Evolutionary conservation across 164 flowering plant species (phyloP), one percentile per base, ranked within the genome.

Genomic region (Santalum album): DNA sequence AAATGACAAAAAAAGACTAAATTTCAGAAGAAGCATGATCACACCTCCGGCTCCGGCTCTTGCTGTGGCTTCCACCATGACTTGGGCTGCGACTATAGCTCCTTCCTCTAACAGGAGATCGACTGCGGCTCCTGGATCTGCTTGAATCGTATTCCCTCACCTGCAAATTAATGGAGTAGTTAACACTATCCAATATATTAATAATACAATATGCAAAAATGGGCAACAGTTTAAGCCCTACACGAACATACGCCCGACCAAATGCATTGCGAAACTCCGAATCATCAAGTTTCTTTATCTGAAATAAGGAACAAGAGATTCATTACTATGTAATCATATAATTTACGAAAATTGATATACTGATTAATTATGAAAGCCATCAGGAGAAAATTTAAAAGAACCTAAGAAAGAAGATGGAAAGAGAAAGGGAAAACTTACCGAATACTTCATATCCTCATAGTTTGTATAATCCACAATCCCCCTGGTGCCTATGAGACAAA

Each of bases 61-160:
- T 16, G 55, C 90, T 81, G 15, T 67, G 68, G 49, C 80, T 72
- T 45, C 70, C 73, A 29, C 82, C 77, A 6, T 70, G 75, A 29
- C 82, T 78, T 3, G 57, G 73, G 57, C 86, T 78, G 51, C 75
- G 79, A 60, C 81, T 79, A n/a, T 56, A 52, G 59, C 76, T 76
- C 16, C 73, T 61, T 35, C 80, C 78, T 58, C 65, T 80, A 7
- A 86, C 77, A 53, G 49, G 23, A 21, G 90, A 80, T 53, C 76
- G 69, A 44, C 85, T 83, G 50, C 75, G 83, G 51, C 90, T 81
- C 63, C 76, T 73, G n/a, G n/a, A n/a, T n/a, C n/a, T n/a, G n/a
- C n/a, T n/a, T n/a, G n/a, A n/a, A n/a, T n/a, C n/a, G 71, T 94
- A 85, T 59, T 87, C 97, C 73, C 75, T 85, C 55, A 94, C 99